Evolutionary conservation across 2,329 filamentous ascomycete species (phyloP).

Genomic region (Meredithiella fracta): DNA sequence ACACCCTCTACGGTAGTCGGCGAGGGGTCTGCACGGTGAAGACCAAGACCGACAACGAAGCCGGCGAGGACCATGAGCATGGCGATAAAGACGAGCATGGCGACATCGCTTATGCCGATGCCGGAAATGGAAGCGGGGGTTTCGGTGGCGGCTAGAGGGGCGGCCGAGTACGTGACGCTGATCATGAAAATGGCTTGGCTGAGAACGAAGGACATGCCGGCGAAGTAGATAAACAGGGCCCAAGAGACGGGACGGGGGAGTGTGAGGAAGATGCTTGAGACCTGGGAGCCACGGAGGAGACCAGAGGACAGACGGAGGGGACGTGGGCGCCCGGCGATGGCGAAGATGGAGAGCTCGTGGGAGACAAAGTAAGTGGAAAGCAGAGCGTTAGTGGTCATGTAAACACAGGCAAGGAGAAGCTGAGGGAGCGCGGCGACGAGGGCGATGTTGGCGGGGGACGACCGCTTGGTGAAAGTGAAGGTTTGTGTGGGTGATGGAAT

Average conservation of each 20-base stretch:
- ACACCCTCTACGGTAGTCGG: constrained; percentile 22
- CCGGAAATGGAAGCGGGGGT: constrained; percentile 17
- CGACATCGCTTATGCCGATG: constrained; percentile 28
- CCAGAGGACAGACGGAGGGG: constrained; percentile 32
- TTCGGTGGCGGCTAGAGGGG: constrained; percentile 13
- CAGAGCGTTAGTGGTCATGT: constrained; percentile 31
- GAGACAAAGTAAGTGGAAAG: constrained; percentile 33
- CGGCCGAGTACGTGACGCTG: constrained; percentile 18
- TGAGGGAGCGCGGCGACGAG: constrained; percentile 33
- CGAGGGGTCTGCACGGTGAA: constrained; percentile 25
- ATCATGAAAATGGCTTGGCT: constrained; percentile 28
- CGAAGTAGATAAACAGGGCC: constrained; percentile 28
- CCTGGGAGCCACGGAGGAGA: constrained; percentile 28
- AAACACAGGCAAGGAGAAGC: constrained; percentile 30
- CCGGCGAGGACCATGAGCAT: constrained; percentile 24
- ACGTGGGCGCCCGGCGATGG: constrained; percentile 18
- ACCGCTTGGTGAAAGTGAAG: constrained; percentile 19
- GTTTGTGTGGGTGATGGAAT: constrained; percentile 22
- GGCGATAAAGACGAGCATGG: constrained; percentile 26
- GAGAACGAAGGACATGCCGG: constrained; percentile 29
- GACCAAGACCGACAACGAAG: constrained; percentile 24
- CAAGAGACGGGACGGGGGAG: constrained; percentile 31
- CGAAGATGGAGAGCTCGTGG: constrained; percentile 32
- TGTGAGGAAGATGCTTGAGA: constrained; percentile 32
- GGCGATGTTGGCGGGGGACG: constrained; percentile 19